A percentile compares a stretch with the other conserved stretches of the same genome.
Evolutionary conservation across 2,329 filamentous ascomycete species (phyloP).

Genomic region (Colletotrichum phormii): DNA sequence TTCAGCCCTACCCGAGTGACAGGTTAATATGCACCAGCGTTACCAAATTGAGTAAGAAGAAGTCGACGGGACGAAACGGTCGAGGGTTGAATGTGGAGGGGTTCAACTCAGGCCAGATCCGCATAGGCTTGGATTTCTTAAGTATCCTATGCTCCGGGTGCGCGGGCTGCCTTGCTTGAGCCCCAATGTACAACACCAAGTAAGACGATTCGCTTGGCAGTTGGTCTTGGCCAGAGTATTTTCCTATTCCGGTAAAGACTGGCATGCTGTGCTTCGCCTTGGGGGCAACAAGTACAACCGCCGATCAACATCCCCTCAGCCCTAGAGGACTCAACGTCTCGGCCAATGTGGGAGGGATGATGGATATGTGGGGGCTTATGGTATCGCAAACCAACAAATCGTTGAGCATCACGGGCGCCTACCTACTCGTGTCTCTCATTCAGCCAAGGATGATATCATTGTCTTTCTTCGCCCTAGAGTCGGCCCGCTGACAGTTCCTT

Average conservation of each 20-base stretch:
- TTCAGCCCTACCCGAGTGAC: neutral
- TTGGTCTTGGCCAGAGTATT: conserved; percentile 35
- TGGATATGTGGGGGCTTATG: neutral
- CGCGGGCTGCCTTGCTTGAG: conserved; percentile 12
- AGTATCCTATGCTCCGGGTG: neutral
- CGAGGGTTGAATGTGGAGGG: neutral
- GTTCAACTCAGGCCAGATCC: neutral
- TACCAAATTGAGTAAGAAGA: conserved; percentile 25
- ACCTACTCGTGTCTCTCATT: neutral
- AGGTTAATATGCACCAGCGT: conserved; percentile 1
- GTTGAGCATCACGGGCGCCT: neutral
- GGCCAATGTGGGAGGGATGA: neutral
- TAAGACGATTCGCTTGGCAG: neutral
- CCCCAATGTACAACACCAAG: neutral
- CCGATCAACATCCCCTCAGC: conserved; percentile 23
- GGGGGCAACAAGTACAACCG: conserved; percentile 10
- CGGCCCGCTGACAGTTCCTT: neutral
- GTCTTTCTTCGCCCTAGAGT: neutral
- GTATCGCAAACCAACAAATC: conserved; percentile 12
- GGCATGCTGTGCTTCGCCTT: conserved; percentile 1
- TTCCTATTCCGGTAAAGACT: conserved; percentile 29
- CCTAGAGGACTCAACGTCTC: neutral
- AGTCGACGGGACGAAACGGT: neutral
- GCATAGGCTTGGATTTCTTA: conserved; percentile 24
- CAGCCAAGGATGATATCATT: neutral